Evolutionary conservation across 352 stramenopile genomes (phyloP), one percentile per base, ranked within the genome.

Genomic region (Globisporangium irregulare): DNA sequence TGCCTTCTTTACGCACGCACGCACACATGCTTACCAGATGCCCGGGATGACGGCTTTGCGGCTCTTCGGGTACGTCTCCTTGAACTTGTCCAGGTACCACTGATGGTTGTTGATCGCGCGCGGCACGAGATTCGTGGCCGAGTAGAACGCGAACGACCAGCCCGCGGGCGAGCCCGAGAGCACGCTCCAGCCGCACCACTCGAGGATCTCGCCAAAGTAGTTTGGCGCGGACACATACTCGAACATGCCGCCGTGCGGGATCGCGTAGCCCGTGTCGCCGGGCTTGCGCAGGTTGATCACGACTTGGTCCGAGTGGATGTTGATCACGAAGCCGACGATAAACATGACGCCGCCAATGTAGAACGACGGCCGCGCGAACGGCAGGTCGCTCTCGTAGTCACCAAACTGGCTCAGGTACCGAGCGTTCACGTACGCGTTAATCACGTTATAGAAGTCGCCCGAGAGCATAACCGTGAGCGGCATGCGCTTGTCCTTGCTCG

Each of bases 391-490:
- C 7, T 56, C 63, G 73, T 90, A 91, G 71, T 86, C 73, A 4
- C 81, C 83, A 58, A 82, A 87, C 48, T 89, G 68, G 29, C 76
- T 84, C 67, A 93, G 62, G 59, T 89, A 84, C 48, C 81, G 74
- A 15, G 80, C 84, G 68, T 93, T 93, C 54, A 91, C 71, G 66
- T 88, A 89, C 20, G 82, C 79, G 64, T 93, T 93, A 59, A 93
- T 79, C 25, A 83, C 18, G 64, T 93, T 93, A 73, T 88, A 93
- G 46, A 78, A 76, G 63, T 83, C 78, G 4, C 78, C 84, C 0
- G 66, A 63, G 24, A 90, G 74, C 69, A 86, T 70, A 24, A 93
- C 73, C 5, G 72, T 80, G 55, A 91, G 50, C 14, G 84, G 84
- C 81, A 93, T 91, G 50, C 68, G 73, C 63, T 91, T 90, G 61